These are phyloP conservation scores for Fomitopsis schrenkii DNA, from an alignment of 1,284 basidiomycete species.

Conservation along the genomic window DNA sequence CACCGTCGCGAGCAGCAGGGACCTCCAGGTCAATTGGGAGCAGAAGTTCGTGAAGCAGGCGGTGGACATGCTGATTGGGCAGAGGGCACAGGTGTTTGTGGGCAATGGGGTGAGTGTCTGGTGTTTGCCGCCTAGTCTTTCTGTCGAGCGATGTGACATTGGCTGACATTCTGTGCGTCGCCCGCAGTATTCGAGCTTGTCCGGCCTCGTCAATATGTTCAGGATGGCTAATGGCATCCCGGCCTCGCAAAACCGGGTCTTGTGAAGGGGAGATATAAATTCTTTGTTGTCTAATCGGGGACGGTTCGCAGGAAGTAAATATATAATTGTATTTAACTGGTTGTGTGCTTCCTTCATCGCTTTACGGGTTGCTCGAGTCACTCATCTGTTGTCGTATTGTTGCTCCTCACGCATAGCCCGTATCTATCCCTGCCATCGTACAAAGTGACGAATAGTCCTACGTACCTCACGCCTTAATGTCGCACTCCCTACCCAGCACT, in stretches of 20 bases:
- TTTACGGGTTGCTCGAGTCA: too few species aligned
- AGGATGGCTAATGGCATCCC: constrained; percentile 36
- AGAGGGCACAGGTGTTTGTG: constrained; percentile 38
- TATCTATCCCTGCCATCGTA: too few species aligned
- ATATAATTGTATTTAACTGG: too few species aligned
- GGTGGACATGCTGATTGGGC: constrained; percentile 42
- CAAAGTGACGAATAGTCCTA: too few species aligned
- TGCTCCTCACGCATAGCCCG: too few species aligned
- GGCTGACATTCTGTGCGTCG: background rate
- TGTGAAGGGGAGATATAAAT: background rate
- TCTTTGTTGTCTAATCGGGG: background rate
- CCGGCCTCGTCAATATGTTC: constrained; percentile 52
- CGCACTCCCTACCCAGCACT: too few species aligned
- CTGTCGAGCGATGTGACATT: background rate
- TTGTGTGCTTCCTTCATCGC: too few species aligned
- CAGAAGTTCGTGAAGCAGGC: constrained; percentile 35
- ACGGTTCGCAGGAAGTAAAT: background rate
- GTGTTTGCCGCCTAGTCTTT: background rate
- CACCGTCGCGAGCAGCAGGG: constrained; percentile 28
- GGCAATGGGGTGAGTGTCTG: constrained; percentile 39
- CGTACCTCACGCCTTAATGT: too few species aligned
- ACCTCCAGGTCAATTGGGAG: constrained; percentile 32
- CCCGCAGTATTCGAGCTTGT: constrained; percentile 54
- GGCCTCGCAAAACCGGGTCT: background rate
- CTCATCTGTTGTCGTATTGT: too few species aligned